phyloP scores from a whole-genome alignment of 257 asterid species.

The Paraleonurus japonicus region DNA sequence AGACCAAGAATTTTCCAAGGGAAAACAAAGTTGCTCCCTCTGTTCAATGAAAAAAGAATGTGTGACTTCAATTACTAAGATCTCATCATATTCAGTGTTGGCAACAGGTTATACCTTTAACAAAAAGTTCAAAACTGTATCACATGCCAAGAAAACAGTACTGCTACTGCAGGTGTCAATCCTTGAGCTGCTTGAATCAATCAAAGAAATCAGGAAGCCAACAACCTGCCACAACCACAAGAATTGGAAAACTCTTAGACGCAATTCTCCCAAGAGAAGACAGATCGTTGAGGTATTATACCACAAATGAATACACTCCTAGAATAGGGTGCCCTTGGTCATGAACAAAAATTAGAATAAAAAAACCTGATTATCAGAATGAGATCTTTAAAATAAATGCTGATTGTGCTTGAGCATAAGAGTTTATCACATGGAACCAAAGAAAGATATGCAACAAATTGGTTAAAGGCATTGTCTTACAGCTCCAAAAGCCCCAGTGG shows the following conservation, averaged over 20 bases:
- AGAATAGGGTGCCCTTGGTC: not conserved
- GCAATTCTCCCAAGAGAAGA: slow-evolving; percentile 7
- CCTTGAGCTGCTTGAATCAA: slow-evolving; percentile 37
- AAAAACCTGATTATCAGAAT: not conserved
- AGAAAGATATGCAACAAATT: slow-evolving; percentile 3
- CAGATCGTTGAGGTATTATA: not conserved
- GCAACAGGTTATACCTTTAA: slow-evolving; percentile 47
- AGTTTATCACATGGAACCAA: slow-evolving; percentile 8
- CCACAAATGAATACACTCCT: not conserved
- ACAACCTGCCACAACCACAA: slow-evolving; percentile 54
- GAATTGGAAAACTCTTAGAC: slow-evolving; percentile 9
- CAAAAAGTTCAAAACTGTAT: slow-evolving; percentile 72
- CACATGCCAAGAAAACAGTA: slow-evolving; percentile 74
- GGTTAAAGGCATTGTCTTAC: slow-evolving; percentile 40
- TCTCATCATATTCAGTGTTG: not conserved
- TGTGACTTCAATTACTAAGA: slow-evolving; percentile 7
- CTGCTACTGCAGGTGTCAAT: slow-evolving; percentile 42
- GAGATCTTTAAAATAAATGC: not conserved
- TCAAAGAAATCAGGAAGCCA: slow-evolving; percentile 51
- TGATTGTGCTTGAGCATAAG: not conserved
- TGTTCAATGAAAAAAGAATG: slow-evolving; percentile 27
- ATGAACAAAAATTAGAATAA: not conserved
- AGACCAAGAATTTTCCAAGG: slow-evolving; percentile 41
- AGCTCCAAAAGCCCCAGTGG: slow-evolving; percentile 58
- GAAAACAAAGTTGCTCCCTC: slow-evolving; percentile 40